Base-by-base conservation (phyloP, 306 rosid genomes). In the Rosa rugosa region DNA sequence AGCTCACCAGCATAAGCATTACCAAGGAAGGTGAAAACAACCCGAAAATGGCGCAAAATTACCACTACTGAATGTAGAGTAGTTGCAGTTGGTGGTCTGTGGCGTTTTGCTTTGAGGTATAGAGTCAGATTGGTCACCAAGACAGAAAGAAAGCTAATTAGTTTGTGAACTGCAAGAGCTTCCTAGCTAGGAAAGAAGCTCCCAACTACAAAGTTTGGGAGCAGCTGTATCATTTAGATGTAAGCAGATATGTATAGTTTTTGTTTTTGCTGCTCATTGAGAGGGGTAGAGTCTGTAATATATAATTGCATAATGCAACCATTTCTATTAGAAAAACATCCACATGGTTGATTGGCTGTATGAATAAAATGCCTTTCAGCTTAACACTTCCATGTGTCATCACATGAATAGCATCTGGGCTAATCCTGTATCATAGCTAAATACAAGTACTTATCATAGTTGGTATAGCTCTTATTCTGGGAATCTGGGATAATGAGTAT, bases 1-100 rank as follows among this genome's bases (percentile, higher is more conserved):
- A 75, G n/a, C 82, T 85, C 73, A 41, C 75, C 57, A 63, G 80
- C 83, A 71, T 89, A 11, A 65, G 46, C 73, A 85, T 91, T 54
- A 77, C 69, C 44, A 83, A 83, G 60, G 87, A 80, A 18, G 77
- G 68, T 65, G 75, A 73, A 86, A 72, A 79, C 78, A 27, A 79
- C 65, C 77, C 25, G 12, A 42, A 42, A 10, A 45, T 44, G 71
- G 59, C 3, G 64, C 78, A 75, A 11, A 31, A 63, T 5, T 75
- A 45, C 36, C 62, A 31, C 60, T 44, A 6, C 40, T 5, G 79
- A 75, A 63, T 31, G 45, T 40, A 27, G 6, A 27, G 34, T 57
- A 57, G 63, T 57, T 57, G 31, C 63, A 57, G 63, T 57, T n/a
- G 63, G 63, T n/a, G 31, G 46, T n/a, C 0, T 68, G 22, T 66